Evolutionary conservation across 2,329 filamentous ascomycete genomes (phyloP), one percentile per base, ranked within the genome.

Genomic region (Fusarium sterilihyphosum): DNA sequence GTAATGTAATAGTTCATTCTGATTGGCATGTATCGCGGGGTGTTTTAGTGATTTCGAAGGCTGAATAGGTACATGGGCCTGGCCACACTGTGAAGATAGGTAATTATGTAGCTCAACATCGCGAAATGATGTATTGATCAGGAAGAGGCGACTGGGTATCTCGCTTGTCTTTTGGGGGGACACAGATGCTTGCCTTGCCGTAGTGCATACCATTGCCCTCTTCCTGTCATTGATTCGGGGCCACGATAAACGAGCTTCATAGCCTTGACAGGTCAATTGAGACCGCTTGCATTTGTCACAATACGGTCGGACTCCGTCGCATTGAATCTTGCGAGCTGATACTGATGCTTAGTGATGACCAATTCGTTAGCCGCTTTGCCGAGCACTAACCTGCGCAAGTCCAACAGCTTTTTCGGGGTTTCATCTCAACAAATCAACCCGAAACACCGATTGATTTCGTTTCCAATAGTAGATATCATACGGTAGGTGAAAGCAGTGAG

Each of bases 251-350:
- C 75, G 74, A 14, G 68, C 11, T 6, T 54, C 59, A 50, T 74
- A 77, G 5, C 74, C 75, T 29, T 61, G 52, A 14, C 75, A 77
- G 3, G 40, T 33, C 3, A 73, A 35, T 2, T 52, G 37, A 17
- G 60, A 41, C 9, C 50, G 63, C 6, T 40, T 31, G 24, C 75
- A 77, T 38, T 53, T 74, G 22, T 52, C 6, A 26, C 75, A 77
- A 0, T 22, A 26, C 2, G 75, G 74, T 4, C 64, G 59, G 6
- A 31, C 26, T 18, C 70, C 53, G n/a, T 77, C 75, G 22, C 75
- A 77, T 26, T 61, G 68, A n/a, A 77, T 54, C 56, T 66, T 77
- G n/a, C 75, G 74, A 31, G 52, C 75, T 77, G 47, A 14, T 31
- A n/a, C 14, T 17, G 6, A 17, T 14, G 29, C 26, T 74, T 52